Evolutionary conservation across 768 basidiomycete genomes (phyloP), one percentile per base, ranked within the genome.

Genomic region (Boletellus ananas): DNA sequence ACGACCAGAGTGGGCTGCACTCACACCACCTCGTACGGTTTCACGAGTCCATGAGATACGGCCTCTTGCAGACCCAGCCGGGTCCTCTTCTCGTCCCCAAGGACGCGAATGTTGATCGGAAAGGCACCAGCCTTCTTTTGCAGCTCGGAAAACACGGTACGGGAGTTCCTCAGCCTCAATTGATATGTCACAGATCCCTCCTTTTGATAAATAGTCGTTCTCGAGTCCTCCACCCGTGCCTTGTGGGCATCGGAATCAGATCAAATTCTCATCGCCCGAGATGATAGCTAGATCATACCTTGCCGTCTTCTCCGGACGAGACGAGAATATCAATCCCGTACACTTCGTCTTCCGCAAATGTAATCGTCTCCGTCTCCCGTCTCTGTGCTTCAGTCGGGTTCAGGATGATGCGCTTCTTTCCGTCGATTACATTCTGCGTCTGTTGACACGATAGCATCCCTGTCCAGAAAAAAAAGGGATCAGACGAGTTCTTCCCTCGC

Each of bases 81-180:
- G 23, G 92, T 87, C 46, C 91, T 83, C 73, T 94, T 94, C 79
- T 98, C 95, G 63, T 98, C 95, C 56, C 95, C 95, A 50, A 98
- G 79, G 40, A 79, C 78, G 54, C 96, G 90, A 55, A 99, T 80
- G 61, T 94, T 97, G 79, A 99, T 97, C 31, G 96, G 95, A 83
- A 99, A 98, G 5, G 92, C 79, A 21, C 95, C 95, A 36, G 96
- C 91, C 72, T 97, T 98, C 78, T 93, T 94, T 73, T 94, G 90
- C 61, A 97, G 90, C 71, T 98, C 95, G 43, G 90, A 89, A 74
- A 97, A 98, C 36, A 95, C 87, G n/a, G 87, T 81, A 55, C 95
- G 88, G 38, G 94, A 94, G 56, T 89, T 95, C 77, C 95, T 97
- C 84, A 95, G 87, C 77, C 98, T 98, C 64, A 98, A 79, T 68